Base-by-base conservation (phyloP, 805 yeast species). In the Dipodascus geniculatus region DNA sequence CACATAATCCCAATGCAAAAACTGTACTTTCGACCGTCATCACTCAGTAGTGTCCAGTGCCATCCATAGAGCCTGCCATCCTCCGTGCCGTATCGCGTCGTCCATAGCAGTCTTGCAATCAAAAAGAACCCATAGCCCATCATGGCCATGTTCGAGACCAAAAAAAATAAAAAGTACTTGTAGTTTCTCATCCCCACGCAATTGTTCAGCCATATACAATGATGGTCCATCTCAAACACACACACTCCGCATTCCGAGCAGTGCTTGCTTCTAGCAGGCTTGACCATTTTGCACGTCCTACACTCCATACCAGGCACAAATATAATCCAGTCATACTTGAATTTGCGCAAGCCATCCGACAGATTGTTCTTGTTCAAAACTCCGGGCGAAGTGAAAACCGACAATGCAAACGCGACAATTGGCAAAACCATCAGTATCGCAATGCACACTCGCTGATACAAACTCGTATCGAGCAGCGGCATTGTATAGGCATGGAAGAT, bases 231-330 rank as follows among this genome's bases (percentile, higher is more conserved):
- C 57, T 75, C 59, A 42, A 73, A 68, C 1, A 76, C 65, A 60
- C 85, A 81, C 22, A 62, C 53, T 44, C 70, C 65, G 61, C 85
- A 81, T 11, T 67, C 66, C 11, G 77, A 67, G 63, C 85, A 81
- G 63, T 81, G 85, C 62, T 80, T 81, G 14, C 82, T 76, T 24
- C 85, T 65, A 2, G 85, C 85, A 0, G 85, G 85, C 51, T 66
- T 79, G 65, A 55, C 63, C 48, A 60, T 61, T 51, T 58, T 60
- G 56, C 85, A 81, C 0, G 84, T 81, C 16, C 66, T 33, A 62
- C 85, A 81, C 17, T 57, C 60, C 14, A 66, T 69, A 50, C 66
- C 68, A 3, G 75, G 70, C 61, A 78, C 74, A 65, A 75, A 85
- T 22, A 84, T 71, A 38, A 84, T 63, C 22, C 72, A 67, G 62